Evolutionary conservation across 2,329 filamentous ascomycete genomes (phyloP), one percentile per base, ranked within the genome.

Genomic region (Alternaria brassicae): DNA sequence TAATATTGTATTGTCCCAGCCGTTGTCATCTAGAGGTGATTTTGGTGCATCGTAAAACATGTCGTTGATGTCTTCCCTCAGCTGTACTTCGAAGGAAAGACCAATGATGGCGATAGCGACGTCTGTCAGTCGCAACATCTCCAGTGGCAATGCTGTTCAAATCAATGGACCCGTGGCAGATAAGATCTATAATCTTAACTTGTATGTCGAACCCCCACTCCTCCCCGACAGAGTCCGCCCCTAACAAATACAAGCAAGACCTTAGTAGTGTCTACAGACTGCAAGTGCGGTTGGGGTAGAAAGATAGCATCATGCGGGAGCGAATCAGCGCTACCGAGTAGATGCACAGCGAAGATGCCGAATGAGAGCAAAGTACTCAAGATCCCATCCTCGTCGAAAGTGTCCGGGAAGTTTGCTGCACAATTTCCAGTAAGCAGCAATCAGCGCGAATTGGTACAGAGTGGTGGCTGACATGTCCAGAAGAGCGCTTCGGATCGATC

Each of bases 241-340:
- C 39, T 56, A 50, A 59, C 42, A 15, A 23, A 34, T 30, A 28
- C 40, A 48, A 59, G 56, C 21, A 32, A 59, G 15, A 51, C 48
- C 9, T 13, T 54, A 2, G 37, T 54, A 23, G 34, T 37, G n/a
- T 37, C 34, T 37, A 17, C 44, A 27, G 41, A 34, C 28, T 50
- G 42, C 39, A 36, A 48, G 10, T 34, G 36, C 27, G 39, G 40
- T 27, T 36, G 34, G 23, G 21, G 21, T 37, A n/a, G 23, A 21
- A 28, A 51, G n/a, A 40, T n/a, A n/a, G 8, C 28, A 13, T 30
- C 4, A 8, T 17, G 28, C 36, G 19, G 34, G 34, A 28, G 13
- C 23, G 15, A 39, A 39, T 39, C 48, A 51, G 30, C 48, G 23
- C 10, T 19, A 27, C 32, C 23, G 37, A 28, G n/a, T 27, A 40